Base-by-base conservation (phyloP, 2,329 filamentous ascomycete genomes). In the Fusarium sp. region DNA sequence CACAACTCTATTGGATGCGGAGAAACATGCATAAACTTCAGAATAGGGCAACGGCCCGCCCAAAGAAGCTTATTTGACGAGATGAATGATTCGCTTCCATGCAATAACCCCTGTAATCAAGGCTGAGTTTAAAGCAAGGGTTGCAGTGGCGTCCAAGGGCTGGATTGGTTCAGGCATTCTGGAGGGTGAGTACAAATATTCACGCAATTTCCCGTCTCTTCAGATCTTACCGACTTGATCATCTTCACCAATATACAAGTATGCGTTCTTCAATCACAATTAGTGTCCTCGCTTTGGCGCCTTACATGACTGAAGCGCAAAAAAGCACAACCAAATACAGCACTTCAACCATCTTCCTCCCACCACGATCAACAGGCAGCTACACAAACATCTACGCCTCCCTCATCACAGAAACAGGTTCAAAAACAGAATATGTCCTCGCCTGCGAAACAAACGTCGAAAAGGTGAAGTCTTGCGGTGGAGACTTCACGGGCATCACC, bases 381-480 rank as follows among this genome's bases (percentile, higher is more conserved):
- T 72, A 57, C 1, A 55, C 62, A 4, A 57, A 67, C 25, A 73
- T 74, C 13, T 74, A 73, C 37, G 72, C 72, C 4, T 71, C 71
- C 11, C 35, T 73, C 25, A 71, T 74, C 23, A 72, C 66, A 5
- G 58, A 61, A 35, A 51, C 56, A 5, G 59, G 43, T 2, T 66
- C 68, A 29, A 64, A 48, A 18, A 74, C 72, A 1, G 52, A 74
- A 36, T 74, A 74, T 33, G 58, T 74, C 6, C 58, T 74, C 3
- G 72, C 70, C 5, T 74, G 72, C 5, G 60, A 71, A 13, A 69
- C 70, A 21, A 50, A 61, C 23, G 68, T 73, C 4, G 33, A 29
- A 15, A 46, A 50, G 3, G 50, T 71, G 4, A 67, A 73, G 5
- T 63, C 53, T 0, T 74, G 72, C 56, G 58, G 61, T 10, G 70